These are phyloP conservation scores for Xylariaceae sp. DNA, from an alignment of 2,329 filamentous ascomycete species.

Conservation along the genomic window DNA sequence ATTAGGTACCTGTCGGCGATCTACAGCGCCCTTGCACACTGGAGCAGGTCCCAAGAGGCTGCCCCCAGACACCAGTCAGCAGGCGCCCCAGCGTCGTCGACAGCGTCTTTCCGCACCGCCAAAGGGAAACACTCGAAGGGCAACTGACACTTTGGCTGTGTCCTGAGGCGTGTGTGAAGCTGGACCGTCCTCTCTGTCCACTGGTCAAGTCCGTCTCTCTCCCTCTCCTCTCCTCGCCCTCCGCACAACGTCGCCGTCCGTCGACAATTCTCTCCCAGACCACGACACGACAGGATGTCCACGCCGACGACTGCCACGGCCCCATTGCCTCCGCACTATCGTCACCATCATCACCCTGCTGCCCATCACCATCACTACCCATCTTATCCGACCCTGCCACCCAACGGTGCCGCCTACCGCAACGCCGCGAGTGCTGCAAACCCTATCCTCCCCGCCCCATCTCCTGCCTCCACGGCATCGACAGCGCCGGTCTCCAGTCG, in stretches of 20 bases:
- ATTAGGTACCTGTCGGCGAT: too few species aligned
- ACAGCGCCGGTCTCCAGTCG: conserved; percentile 29
- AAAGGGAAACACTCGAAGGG: too few species aligned
- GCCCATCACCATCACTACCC: conserved; percentile 60
- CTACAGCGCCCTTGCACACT: too few species aligned
- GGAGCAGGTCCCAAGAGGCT: too few species aligned
- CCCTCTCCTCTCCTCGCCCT: background rate
- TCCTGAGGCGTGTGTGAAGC: too few species aligned
- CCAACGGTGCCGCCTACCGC: conserved; percentile 43
- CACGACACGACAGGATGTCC: conserved; percentile 58
- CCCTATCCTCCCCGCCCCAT: conserved; percentile 38
- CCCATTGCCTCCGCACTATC: conserved; percentile 67
- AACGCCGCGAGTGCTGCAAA: conserved; percentile 20
- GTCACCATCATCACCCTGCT: conserved; percentile 56
- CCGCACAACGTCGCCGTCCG: conserved; percentile 7
- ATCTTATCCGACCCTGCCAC: conserved; percentile 25
- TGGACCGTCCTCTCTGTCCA: background rate
- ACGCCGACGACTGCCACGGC: conserved; percentile 76
- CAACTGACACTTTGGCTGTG: too few species aligned
- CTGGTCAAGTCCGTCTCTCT: background rate
- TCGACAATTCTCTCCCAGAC: conserved; percentile 8
- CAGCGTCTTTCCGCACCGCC: too few species aligned
- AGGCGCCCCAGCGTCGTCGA: too few species aligned
- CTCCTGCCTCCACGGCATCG: conserved; percentile 36
- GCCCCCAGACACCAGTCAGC: too few species aligned